Evolutionary conservation across 352 stramenopile species (phyloP).

Genomic region (Pythium aristosporum): DNA sequence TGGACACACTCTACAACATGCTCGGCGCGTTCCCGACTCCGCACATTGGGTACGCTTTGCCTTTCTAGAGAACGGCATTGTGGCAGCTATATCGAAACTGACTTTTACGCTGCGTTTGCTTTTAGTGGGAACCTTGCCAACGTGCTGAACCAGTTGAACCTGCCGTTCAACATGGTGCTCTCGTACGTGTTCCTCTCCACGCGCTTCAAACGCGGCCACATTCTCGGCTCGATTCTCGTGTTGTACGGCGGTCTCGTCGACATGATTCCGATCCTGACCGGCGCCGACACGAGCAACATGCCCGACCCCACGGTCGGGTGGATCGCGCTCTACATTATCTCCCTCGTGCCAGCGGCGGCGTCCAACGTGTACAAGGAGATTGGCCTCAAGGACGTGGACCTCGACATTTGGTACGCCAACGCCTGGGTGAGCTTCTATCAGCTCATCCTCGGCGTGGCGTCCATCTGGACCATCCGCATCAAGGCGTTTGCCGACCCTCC

Average conservation of each 20-base stretch:
- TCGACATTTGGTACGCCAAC: slow-evolving; percentile 89
- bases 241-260: slow-evolving; percentile 85
- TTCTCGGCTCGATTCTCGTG: slow-evolving; percentile 81
- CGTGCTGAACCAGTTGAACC: slow-evolving; percentile 80
- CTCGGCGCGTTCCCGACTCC: slow-evolving; percentile 79
- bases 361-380: slow-evolving; percentile 91
- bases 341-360: slow-evolving; percentile 57
- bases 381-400: slow-evolving; percentile 81
- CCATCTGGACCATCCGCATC: slow-evolving; percentile 82
- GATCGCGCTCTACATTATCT: slow-evolving; percentile 80
- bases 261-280: slow-evolving; percentile 78
- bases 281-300: slow-evolving; percentile 63
- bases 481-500: slow-evolving; percentile 77
- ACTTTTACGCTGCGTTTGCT: not conserved
- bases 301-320: slow-evolving; percentile 72
- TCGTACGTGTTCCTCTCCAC: slow-evolving; percentile 79
- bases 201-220: slow-evolving; percentile 81
- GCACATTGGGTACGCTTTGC: slow-evolving; percentile 64
- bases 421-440: slow-evolving; percentile 87
- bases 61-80: not conserved
- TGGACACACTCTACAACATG: slow-evolving; percentile 85
- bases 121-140: slow-evolving; percentile 80
- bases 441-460: slow-evolving; percentile 61
- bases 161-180: slow-evolving; percentile 87
- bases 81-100: not conserved